Evolutionary conservation across 106 monocot genomes (phyloP), one percentile per base, ranked within the genome.

Genomic region (Chionographis japonica): DNA sequence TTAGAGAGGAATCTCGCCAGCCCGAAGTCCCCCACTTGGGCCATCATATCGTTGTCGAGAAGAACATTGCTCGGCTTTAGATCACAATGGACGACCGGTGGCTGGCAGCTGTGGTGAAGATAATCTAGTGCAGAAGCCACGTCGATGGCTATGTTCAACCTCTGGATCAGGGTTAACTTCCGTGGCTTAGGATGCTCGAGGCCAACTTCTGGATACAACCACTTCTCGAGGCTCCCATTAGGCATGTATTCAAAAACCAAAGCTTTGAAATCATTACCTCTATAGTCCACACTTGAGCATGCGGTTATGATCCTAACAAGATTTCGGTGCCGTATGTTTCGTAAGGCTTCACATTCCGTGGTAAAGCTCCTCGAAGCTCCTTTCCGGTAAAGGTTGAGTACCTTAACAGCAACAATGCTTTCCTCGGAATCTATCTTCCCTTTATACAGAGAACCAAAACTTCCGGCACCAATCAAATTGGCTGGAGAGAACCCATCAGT

Each of bases 11-110:
- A 27, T 27, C 27, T 27, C 27, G 27, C 27, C 27, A 27, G 1
- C 27, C 27, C 27, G 1, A 27, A 27, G 27, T 27, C 27, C 27
- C 27, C 27, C 27, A 27, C 27, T 0, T 27, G 27, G 1, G 27
- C 27, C 27, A 27, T 27, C 27, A 27, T 27, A 27, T 27, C 27
- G 6, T 69, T 40, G 16, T 80, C 69, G 4, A 74, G 50, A 54
- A 74, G 80, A 69, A 80, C 51, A 52, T 80, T 80, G 40, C 69
- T 75, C 35, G 74, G 74, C 69, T 80, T 80, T 37, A 80, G 40
- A 72, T 78, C 71, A 65, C 79, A 79, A 10, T 79, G 79, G 17
- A 79, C 46, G 17, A 63, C 50, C 13, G 73, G 61, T 6, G 14
- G 51, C 6, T 53, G 18, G n/a, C 74, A 37, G 39, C 61, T 37